Percentiles rank a stretch among this genome's conserved stretches.
Conservation (phyloP, 805 yeast species). For the Cyberlindnera bimundalis region DNA sequence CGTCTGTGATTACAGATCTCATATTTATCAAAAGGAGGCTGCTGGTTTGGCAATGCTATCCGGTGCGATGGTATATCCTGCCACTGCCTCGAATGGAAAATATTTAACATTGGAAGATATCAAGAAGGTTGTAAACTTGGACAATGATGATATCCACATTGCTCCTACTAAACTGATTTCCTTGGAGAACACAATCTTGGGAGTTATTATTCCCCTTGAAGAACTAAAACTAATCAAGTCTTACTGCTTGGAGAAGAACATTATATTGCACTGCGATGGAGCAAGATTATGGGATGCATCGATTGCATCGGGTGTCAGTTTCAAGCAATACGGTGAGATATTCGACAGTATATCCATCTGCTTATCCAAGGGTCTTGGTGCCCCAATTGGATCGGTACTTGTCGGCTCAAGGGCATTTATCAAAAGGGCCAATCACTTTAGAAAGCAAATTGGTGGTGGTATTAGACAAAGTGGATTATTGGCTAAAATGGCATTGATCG, state of each 20-base stretch:
- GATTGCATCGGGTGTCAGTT: conserved; percentile 50
- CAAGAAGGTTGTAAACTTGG: conserved; percentile 51
- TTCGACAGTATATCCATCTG: conserved; percentile 92
- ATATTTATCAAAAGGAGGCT: conserved; percentile 78
- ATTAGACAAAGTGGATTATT: conserved; percentile 84
- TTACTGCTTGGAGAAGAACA: conserved; percentile 60
- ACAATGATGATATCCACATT: conserved; percentile 77
- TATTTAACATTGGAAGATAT: conserved; percentile 79
- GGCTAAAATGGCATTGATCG: conserved; percentile 75
- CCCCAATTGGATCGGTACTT: conserved; percentile 87
- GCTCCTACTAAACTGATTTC: conserved; percentile 85
- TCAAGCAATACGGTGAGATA: conserved; percentile 65
- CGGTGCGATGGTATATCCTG: conserved; percentile 91
- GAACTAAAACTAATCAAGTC: conserved; percentile 69
- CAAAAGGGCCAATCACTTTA: conserved; percentile 74
- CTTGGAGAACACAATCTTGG: conserved; percentile 84
- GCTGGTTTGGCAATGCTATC: conserved; percentile 87
- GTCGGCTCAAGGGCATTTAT: conserved; percentile 65
- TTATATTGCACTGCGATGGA: conserved; percentile 83
- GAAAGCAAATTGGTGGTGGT: conserved; percentile 93
- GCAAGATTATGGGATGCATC: conserved; percentile 92
- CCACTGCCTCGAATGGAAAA: conserved; percentile 68
- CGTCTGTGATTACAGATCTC: conserved; percentile 81
- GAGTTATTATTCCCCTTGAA: conserved; percentile 75
- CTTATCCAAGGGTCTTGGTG: conserved; percentile 85